Percentiles rank a stretch among this genome's conserved stretches.
These are phyloP conservation scores for Capsaspora owczarzaki DNA, from an alignment of 78 protist species.

Conservation along the genomic window DNA sequence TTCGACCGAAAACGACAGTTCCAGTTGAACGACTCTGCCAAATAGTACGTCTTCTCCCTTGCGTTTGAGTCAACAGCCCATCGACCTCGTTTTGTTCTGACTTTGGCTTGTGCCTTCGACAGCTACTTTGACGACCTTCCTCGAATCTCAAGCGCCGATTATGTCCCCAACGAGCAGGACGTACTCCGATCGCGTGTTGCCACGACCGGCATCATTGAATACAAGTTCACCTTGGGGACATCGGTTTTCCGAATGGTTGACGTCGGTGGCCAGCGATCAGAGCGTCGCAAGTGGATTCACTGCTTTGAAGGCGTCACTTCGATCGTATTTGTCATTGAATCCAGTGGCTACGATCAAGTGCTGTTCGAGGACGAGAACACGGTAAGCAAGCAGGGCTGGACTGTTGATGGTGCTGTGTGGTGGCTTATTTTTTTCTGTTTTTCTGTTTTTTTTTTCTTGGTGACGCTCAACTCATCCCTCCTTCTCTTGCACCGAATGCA, in stretches of 20 bases:
- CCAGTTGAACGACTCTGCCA: slow-evolving; percentile 17
- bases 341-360: slow-evolving; percentile 31
- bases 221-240: not conserved
- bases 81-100: not conserved
- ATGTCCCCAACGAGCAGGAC: slow-evolving; percentile 22
- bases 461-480: not conserved
- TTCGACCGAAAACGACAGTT: too few relatives aligned
- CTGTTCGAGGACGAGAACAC: slow-evolving; percentile 32
- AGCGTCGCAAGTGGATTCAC: slow-evolving; percentile 79
- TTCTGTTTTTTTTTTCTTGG: not conserved
- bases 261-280: slow-evolving; percentile 78
- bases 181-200: slow-evolving; percentile 31
- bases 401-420: too few relatives aligned
- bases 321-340: slow-evolving; percentile 35
- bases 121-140: slow-evolving; percentile 1
- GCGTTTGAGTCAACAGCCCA: too few relatives aligned
- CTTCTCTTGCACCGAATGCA: not conserved
- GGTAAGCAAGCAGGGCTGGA: not conserved
- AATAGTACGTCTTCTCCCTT: slow-evolving; percentile 2
- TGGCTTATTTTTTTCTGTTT: not conserved
- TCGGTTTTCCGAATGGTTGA: slow-evolving; percentile 39
- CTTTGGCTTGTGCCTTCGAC: not conserved
- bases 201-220: slow-evolving; percentile 21
- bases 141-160: not conserved
- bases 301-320: slow-evolving; percentile 53